Evolutionary conservation across 2,329 filamentous ascomycete species (phyloP).

Genomic region (Zymoseptoria pseudotritici): DNA sequence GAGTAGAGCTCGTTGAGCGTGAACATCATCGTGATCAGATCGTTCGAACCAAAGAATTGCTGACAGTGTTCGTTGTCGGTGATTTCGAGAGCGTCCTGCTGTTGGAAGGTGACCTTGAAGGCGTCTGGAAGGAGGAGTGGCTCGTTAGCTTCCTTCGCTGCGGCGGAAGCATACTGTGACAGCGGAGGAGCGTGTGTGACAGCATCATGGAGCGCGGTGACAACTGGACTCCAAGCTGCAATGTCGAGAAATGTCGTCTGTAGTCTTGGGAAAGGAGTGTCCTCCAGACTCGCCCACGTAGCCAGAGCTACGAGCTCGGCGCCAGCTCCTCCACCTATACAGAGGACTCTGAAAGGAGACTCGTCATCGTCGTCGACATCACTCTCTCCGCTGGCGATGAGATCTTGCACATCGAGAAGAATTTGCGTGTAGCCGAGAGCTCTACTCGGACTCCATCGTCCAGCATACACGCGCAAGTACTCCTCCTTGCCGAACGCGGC

Average conservation of each 20-base stretch:
- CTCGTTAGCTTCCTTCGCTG: slow-evolving; percentile 35
- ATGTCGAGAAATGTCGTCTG: slow-evolving; percentile 67
- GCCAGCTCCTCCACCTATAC: slow-evolving; percentile 58
- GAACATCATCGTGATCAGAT: slow-evolving; percentile 76
- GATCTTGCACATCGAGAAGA: slow-evolving; percentile 35
- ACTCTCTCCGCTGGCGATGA: neutral
- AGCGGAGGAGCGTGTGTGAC: slow-evolving; percentile 46
- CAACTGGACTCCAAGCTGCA: slow-evolving; percentile 65
- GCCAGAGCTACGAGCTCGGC: slow-evolving; percentile 60
- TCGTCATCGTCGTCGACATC: neutral
- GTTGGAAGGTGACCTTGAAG: slow-evolving; percentile 38
- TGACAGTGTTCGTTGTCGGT: slow-evolving; percentile 30
- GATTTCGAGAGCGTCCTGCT: slow-evolving; percentile 45
- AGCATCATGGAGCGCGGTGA: slow-evolving; percentile 49
- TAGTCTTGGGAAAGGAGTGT: slow-evolving; percentile 15
- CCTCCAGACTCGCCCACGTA: slow-evolving; percentile 36
- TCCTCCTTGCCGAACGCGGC: slow-evolving; percentile 66
- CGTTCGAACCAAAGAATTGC: slow-evolving; percentile 23
- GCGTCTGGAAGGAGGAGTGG: slow-evolving; percentile 27
- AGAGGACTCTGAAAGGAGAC: slow-evolving; percentile 38
- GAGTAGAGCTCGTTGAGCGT: slow-evolving; percentile 94
- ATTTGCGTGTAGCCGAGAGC: slow-evolving; percentile 73
- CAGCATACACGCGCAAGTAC: slow-evolving; percentile 73
- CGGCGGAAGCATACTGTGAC: slow-evolving; percentile 42
- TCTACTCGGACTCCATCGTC: slow-evolving; percentile 82